Evolutionary conservation across 225 moss, liverwort and hornwort genomes (phyloP).

Genomic region (Physcomitrellopsis africana): DNA sequence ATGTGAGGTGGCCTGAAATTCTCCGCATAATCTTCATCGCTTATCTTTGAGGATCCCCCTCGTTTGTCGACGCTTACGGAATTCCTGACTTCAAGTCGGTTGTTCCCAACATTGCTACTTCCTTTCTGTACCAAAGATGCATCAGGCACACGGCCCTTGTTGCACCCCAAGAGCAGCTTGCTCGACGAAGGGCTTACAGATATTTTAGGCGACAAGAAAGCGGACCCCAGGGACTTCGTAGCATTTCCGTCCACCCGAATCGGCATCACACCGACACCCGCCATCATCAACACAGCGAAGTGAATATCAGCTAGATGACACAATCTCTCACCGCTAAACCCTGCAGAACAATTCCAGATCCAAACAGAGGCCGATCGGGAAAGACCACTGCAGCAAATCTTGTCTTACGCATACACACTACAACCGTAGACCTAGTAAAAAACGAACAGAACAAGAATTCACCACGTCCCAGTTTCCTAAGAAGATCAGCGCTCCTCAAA

Average conservation of each 20-base stretch:
- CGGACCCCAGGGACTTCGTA: neutral
- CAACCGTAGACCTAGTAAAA: too few relatives aligned
- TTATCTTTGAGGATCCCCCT: conserved; percentile 3
- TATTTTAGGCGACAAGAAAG: neutral
- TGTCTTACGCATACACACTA: too few relatives aligned
- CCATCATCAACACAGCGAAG: neutral
- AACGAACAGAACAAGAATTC: too few relatives aligned
- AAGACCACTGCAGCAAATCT: too few relatives aligned
- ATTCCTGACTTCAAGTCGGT: conserved; percentile 16
- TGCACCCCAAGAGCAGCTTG: neutral
- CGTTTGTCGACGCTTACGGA: conserved; percentile 29
- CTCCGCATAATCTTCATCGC: conserved; percentile 53
- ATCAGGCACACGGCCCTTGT: neutral
- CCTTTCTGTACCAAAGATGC: neutral
- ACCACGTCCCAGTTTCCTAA: too few relatives aligned
- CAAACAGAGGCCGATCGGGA: too few relatives aligned
- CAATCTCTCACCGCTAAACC: too few relatives aligned
- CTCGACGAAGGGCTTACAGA: neutral
- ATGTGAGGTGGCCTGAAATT: conserved; percentile 78
- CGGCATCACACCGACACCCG: conserved; percentile 13
- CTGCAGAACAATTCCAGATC: too few relatives aligned
- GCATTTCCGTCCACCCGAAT: conserved; percentile 4
- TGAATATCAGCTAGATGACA: neutral
- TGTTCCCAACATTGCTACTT: neutral
- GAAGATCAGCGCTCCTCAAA: too few relatives aligned